phyloP scores from a whole-genome alignment of 331 rosid species.

The Erythrophleum ivorense region DNA sequence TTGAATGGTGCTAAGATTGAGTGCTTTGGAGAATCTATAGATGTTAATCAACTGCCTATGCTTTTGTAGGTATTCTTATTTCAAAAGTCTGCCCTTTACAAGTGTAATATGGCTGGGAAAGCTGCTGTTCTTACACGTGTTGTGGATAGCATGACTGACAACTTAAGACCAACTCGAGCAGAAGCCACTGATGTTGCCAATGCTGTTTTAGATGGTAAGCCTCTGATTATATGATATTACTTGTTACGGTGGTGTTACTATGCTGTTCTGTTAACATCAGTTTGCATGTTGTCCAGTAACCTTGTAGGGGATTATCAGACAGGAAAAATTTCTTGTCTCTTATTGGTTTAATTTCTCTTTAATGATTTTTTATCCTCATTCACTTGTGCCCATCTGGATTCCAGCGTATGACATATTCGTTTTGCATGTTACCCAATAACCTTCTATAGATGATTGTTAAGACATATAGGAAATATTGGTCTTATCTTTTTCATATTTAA shows the following conservation, averaged over 20 bases:
- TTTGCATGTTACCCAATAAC: background rate
- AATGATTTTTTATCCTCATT: background rate
- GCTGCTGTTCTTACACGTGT: constrained; percentile 98
- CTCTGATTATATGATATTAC: constrained; percentile 30
- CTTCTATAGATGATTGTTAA: constrained; percentile 4
- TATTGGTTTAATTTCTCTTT: background rate
- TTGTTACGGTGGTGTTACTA: constrained; percentile 27
- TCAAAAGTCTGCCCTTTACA: constrained; percentile 95
- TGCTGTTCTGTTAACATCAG: constrained; percentile 20
- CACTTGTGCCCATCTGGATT: background rate
- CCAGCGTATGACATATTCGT: constrained; percentile 1
- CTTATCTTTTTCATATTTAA: background rate
- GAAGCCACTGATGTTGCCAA: constrained; percentile 99
- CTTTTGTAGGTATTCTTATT: constrained; percentile 82
- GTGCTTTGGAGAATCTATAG: constrained; percentile 7
- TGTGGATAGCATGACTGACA: constrained; percentile 99
- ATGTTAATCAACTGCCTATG: constrained; percentile 40
- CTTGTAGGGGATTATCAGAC: constrained; percentile 14
- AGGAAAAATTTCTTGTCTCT: background rate
- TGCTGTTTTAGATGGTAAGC: constrained; percentile 97
- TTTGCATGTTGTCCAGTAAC: constrained; percentile 18
- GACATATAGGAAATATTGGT: constrained; percentile 9
- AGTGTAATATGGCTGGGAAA: constrained; percentile 99
- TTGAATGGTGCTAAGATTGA: constrained; percentile 12
- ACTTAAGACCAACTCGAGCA: constrained; percentile 99